Conservation (phyloP, 371 early-diverging fungal species). For the Mucor piriformis region DNA sequence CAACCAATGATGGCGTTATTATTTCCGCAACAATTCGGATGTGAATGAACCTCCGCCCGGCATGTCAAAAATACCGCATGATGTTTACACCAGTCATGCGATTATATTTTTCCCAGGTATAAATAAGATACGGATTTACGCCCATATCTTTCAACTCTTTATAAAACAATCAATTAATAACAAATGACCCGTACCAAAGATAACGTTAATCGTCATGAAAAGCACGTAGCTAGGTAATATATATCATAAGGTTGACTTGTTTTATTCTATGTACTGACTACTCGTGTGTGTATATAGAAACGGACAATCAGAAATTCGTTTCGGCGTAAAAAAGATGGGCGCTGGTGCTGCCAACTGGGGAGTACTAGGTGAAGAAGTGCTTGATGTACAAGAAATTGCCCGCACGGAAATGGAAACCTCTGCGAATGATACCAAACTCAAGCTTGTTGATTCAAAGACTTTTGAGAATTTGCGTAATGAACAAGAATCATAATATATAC, state of each 20-base stretch:
- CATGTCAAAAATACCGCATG: constrained; percentile 1
- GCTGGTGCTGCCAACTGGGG: constrained; percentile 36
- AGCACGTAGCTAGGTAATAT: constrained; percentile 32
- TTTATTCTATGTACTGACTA: neutral
- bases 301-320: constrained; percentile 27
- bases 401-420: constrained; percentile 14
- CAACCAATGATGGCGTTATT: no score
- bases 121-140: neutral
- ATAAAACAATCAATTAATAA: neutral
- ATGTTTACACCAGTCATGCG: constrained; percentile 1
- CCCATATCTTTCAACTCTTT: neutral
- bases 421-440: constrained; percentile 17
- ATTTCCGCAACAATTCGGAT: no score
- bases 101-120: neutral
- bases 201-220: constrained; percentile 27
- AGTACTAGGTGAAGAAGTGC: constrained; percentile 30
- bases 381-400: constrained; percentile 28
- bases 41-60: neutral
- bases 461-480: constrained; percentile 27
- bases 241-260: no score
- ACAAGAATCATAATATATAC: constrained; percentile 13
- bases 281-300: constrained; percentile 12
- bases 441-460: constrained; percentile 26
- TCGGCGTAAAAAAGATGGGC: constrained; percentile 30
- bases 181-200: constrained; percentile 32